Base-by-base conservation (phyloP, 805 yeast species). In the Schwanniomyces yamadae region DNA sequence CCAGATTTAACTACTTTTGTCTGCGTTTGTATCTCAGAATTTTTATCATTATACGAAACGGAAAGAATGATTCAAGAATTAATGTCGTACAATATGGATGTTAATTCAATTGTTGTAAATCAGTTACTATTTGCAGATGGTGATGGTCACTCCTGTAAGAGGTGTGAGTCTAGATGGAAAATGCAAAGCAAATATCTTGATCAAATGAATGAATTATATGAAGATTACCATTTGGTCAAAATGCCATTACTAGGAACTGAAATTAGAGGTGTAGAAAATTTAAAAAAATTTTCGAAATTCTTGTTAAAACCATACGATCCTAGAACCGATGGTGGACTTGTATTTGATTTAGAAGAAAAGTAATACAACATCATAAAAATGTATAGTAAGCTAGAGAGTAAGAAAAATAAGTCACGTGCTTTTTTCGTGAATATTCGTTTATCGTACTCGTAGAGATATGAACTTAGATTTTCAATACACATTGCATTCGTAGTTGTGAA, bases 1-100 rank as follows among this genome's bases (percentile, higher is more conserved):
- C 96, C 99, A 3, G 97, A 93, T 44, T 71, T 93, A 54, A 93
- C 99, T 13, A 93, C 99, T 0, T 85, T 85, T 53, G 85, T 93
- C 21, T 93, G 97, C 66, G 99, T 93, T 28, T 93, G 99, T 66
- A 93, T 93, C 48, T 88, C 97, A 32, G 99, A 93, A 68, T 93
- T 93, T 65, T 73, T 93, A 56, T 90, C 98, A 1, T 71, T 93
- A 31, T 93, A 93, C 63, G 99, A 93, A 65, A 91, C 98, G 13
- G 99, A 93, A 68, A 82, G 99, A 67, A 78, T 93, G 81, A 86
- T 93, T 49, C 99, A 93, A 69, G 99, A 93, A 61, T 77, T 93
- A 59, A 84, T 89, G 65, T 80, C 91, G 36, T 93, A 87, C 65
- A 85, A 89, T 48, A 93, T 93, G 83, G 99, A 93, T 62, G 96